Percentiles rank a stretch among this genome's conserved stretches.
These are phyloP conservation scores for Acer saccharum DNA, from an alignment of 345 rosid genomes.

Conservation along the genomic window DNA sequence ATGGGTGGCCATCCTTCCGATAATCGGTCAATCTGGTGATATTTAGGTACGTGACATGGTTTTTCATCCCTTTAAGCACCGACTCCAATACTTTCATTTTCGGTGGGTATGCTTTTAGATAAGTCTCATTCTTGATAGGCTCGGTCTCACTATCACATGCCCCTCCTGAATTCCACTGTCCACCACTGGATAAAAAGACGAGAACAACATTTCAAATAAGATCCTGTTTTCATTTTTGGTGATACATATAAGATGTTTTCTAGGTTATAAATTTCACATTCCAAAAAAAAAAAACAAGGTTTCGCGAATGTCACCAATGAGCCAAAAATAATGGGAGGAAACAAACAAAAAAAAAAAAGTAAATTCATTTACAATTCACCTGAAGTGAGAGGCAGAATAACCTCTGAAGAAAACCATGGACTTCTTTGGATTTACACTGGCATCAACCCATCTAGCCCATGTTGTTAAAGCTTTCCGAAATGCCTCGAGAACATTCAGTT, in stretches of 20 bases:
- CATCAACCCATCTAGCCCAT: constrained; percentile 93
- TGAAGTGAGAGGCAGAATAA: constrained; percentile 92
- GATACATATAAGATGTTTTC: no score
- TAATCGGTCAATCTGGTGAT: constrained; percentile 83
- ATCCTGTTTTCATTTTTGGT: background rate
- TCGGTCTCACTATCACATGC: constrained; percentile 80
- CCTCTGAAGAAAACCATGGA: constrained; percentile 88
- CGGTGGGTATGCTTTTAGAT: constrained; percentile 61
- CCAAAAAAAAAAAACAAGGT: background rate
- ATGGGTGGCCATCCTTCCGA: constrained; percentile 94
- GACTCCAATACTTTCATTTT: constrained; percentile 84
- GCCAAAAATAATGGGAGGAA: background rate
- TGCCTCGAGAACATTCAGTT: constrained; percentile 86
- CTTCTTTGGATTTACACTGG: constrained; percentile 60
- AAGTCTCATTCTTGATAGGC: constrained; percentile 81
- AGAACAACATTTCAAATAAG: background rate
- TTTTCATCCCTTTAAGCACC: constrained; percentile 76
- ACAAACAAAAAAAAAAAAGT: background rate
- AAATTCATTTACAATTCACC: constrained; percentile 42
- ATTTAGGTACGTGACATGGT: constrained; percentile 76
- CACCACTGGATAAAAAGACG: constrained; percentile 58
- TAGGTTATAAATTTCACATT: background rate
- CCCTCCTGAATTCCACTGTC: constrained; percentile 99
- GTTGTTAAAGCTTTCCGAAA: constrained; percentile 87
- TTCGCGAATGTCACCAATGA: background rate